Evolutionary conservation across 768 basidiomycete species (phyloP).

Genomic region (Tulasnella sp.): DNA sequence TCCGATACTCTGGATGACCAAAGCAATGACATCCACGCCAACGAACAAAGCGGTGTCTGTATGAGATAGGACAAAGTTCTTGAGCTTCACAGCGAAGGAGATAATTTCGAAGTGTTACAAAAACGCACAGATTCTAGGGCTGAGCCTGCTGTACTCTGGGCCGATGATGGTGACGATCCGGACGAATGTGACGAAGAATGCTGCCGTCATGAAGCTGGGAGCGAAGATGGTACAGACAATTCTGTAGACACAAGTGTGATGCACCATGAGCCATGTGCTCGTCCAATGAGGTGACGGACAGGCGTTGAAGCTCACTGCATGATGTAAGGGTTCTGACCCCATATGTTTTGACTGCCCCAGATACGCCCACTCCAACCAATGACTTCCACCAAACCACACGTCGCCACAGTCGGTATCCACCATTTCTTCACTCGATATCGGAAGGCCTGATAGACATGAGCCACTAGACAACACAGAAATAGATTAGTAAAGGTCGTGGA

Average conservation of each 20-base stretch:
- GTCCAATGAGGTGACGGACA: background rate
- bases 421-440: too few relatives aligned
- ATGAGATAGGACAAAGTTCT: background rate
- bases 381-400: background rate
- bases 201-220: slow-evolving; percentile 49
- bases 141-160: slow-evolving; percentile 40
- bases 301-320: background rate
- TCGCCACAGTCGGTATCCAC: background rate
- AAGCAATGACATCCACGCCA: slow-evolving; percentile 31
- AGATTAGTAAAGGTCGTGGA: too few relatives aligned
- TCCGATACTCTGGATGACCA: slow-evolving; percentile 33
- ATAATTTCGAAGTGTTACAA: background rate
- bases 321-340: background rate
- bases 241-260: background rate
- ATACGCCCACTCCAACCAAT: background rate
- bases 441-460: too few relatives aligned
- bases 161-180: slow-evolving; percentile 38
- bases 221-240: slow-evolving; percentile 31
- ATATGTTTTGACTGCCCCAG: background rate
- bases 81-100: background rate
- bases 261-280: background rate
- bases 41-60: slow-evolving; percentile 9
- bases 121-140: slow-evolving; percentile 23
- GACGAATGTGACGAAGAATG: slow-evolving; percentile 45
- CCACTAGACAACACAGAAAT: too few relatives aligned